These are phyloP conservation scores for Debaryomycetaceae sp. DNA, from an alignment of 1,139 yeast species.

Conservation along the genomic window DNA sequence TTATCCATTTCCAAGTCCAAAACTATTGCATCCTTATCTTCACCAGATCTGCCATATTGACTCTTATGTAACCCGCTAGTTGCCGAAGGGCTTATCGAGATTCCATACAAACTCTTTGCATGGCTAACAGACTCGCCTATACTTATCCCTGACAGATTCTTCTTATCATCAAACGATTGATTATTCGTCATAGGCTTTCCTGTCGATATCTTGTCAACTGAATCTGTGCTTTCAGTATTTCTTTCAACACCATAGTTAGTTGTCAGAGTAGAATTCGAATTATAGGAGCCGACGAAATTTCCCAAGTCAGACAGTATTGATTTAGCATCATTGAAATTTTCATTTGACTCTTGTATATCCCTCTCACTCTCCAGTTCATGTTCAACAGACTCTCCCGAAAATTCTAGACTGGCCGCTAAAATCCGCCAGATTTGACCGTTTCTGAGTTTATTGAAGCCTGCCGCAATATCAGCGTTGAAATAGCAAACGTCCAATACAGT, in stretches of 20 bases:
- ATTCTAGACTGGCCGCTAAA: conserved; percentile 47
- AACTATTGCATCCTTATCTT: background rate
- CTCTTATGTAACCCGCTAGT: conserved; percentile 10
- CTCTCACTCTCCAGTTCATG: background rate
- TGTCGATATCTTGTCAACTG: conserved; percentile 1
- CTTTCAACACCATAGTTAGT: conserved; percentile 33
- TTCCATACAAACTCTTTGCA: conserved; percentile 13
- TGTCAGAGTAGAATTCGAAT: conserved; percentile 43
- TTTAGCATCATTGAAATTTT: conserved; percentile 15
- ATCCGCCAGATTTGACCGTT: conserved; percentile 71
- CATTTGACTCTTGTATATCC: background rate
- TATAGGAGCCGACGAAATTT: conserved; percentile 42
- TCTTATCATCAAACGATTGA: conserved; percentile 4
- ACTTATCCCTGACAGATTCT: conserved; percentile 17
- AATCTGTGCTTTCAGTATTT: conserved; percentile 2
- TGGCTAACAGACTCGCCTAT: conserved; percentile 23
- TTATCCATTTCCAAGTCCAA: background rate
- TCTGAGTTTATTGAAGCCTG: conserved; percentile 47
- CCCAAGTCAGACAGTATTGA: conserved; percentile 42
- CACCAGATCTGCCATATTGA: background rate
- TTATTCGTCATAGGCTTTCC: conserved; percentile 1
- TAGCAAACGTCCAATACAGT: conserved; percentile 52
- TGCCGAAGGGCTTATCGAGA: conserved; percentile 14
- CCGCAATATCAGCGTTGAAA: conserved; percentile 59
- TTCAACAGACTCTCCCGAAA: conserved; percentile 1